Evolutionary conservation across 2,329 filamentous ascomycete species (phyloP).

Genomic region (Penicillium sp.): DNA sequence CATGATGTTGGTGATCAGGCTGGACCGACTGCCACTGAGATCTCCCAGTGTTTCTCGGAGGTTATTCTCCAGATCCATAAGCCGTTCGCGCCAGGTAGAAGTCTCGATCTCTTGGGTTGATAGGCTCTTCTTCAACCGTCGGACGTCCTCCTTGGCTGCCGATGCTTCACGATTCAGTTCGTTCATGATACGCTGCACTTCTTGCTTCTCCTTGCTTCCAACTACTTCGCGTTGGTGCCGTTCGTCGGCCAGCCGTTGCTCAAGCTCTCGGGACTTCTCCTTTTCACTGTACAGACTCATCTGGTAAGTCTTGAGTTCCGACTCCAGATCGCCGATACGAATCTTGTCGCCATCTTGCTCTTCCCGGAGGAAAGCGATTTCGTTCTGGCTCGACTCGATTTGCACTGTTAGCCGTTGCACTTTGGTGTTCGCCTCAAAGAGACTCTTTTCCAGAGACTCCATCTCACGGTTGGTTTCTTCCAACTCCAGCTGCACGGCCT

Average conservation of each 20-base stretch:
- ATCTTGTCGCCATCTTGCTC: constrained; percentile 98
- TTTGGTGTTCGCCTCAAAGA: constrained; percentile 83
- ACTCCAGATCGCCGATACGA: constrained; percentile 90
- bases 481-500: constrained; percentile 78
- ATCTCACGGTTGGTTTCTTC: constrained; percentile 82
- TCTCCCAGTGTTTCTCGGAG: constrained; percentile 84
- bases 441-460: constrained; percentile 77
- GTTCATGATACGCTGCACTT: constrained; percentile 88
- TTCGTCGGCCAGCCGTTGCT: constrained; percentile 74
- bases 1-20: constrained; percentile 78
- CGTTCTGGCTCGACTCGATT: constrained; percentile 84
- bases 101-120: constrained; percentile 84
- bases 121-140: constrained; percentile 76
- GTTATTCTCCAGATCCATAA: constrained; percentile 86
- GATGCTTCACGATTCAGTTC: constrained; percentile 84
- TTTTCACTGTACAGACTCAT: constrained; percentile 78
- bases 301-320: constrained; percentile 73
- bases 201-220: constrained; percentile 85
- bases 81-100: constrained; percentile 82
- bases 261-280: constrained; percentile 69
- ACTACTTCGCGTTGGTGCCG: constrained; percentile 82
- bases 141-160: constrained; percentile 78
- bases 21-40: constrained; percentile 78
- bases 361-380: constrained; percentile 91
- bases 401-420: constrained; percentile 84